Base-by-base conservation (phyloP, 2,329 filamentous ascomycete species). In the Eurotiales sp. region DNA sequence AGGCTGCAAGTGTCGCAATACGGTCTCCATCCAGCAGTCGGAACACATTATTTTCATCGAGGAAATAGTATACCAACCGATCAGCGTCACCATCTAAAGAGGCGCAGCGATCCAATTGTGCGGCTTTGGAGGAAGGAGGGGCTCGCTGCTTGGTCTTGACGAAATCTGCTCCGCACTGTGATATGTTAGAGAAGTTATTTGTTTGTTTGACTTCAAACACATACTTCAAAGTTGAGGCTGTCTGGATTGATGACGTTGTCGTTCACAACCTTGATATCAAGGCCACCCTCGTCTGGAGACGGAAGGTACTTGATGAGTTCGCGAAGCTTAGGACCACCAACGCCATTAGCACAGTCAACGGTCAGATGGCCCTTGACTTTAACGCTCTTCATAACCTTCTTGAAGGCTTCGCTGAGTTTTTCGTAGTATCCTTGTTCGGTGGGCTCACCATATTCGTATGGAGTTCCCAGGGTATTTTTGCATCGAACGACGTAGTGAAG, bases 91-190 rank as follows among this genome's bases (percentile, higher is more conserved):
- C 93, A 61, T 99, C 93, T 52, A 96, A 81, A 8, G 92, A 96
- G 70, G 88, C 92, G 78, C 85, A 92, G 53, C 93, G 86, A 57
- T 87, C 86, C 50, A 87, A 84, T 1, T 83, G 79, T 27, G 83
- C 79, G 39, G 88, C 87, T 68, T 91, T 90, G 49, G 90, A 92
- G 25, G 77, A 86, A 37, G 87, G 87, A 46, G 93, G 93, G 54
- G 90, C 88, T 57, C 90, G 84, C 76, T 99, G 93, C 73, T 90
- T 90, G 15, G 93, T 97, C 77, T 99, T 99, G 72, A 99, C 93
- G 62, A 84, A 97, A 72, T 99, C 93, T 65, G 93, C 93, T 70
- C 93, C 93, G 65, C 88, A 95, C 84, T 95, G 61, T 14, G 8
- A 25, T 0, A 36, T 12, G 43, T 48, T 50, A 30, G 56, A 67